phyloP scores from a whole-genome alignment of 2,329 filamentous ascomycete genomes.

The Cytospora piceae region DNA sequence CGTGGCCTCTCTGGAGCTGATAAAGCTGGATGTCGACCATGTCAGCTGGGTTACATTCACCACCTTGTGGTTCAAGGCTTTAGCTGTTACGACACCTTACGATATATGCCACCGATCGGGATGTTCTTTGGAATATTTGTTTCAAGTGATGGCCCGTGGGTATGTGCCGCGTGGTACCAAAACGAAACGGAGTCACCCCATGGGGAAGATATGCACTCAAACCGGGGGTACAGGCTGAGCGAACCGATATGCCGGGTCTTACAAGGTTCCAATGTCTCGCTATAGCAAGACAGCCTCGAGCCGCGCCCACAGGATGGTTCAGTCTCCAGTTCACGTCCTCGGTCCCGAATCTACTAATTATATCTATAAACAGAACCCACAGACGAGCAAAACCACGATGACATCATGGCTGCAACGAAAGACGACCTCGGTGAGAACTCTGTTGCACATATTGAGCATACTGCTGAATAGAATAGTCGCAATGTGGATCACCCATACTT shows the following conservation, averaged over 20 bases:
- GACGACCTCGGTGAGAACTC: neutral
- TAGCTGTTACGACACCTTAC: constrained; percentile 36
- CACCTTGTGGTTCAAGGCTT: neutral
- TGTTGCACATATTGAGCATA: constrained; percentile 31
- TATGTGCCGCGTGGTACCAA: neutral
- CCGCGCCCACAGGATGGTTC: neutral
- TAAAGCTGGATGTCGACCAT: constrained; percentile 39
- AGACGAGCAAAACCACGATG: neutral
- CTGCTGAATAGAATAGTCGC: constrained; percentile 36
- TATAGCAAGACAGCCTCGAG: neutral
- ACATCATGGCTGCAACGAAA: constrained; percentile 4
- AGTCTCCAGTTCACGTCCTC: neutral
- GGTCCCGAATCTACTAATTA: too few relatives aligned
- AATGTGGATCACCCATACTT: constrained; percentile 36
- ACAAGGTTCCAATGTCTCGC: neutral
- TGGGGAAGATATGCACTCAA: neutral
- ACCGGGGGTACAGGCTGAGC: neutral
- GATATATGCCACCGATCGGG: neutral
- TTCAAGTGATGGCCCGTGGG: neutral
- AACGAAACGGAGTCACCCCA: neutral
- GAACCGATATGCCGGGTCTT: neutral
- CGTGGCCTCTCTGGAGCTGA: constrained; percentile 49
- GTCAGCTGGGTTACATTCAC: constrained; percentile 17
- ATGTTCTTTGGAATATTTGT: neutral
- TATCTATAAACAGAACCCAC: neutral